phyloP scores from a whole-genome alignment of 2,329 filamentous ascomycete species.

The Calonectria crousiana region DNA sequence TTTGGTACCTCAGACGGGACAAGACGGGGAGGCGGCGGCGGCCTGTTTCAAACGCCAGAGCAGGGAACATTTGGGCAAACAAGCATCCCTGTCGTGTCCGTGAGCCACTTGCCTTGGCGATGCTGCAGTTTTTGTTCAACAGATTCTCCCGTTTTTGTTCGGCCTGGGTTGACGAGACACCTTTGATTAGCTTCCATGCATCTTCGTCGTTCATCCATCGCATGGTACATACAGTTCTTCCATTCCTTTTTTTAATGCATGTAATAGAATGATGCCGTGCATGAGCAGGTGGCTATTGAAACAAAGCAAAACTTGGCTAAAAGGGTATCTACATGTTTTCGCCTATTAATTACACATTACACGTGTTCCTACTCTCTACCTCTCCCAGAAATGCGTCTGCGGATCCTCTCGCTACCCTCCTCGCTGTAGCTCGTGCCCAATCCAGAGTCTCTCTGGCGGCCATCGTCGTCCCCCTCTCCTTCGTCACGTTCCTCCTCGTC shows the following conservation, averaged over 20 bases:
- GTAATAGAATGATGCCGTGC: neutral
- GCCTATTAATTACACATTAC: constrained; percentile 2
- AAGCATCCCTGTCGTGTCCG: neutral
- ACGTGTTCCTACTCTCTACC: constrained; percentile 24
- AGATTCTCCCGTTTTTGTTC: neutral
- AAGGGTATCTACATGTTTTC: constrained; percentile 8
- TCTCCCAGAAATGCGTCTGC: constrained; percentile 47
- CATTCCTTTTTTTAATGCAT: neutral
- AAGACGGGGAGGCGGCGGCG: neutral
- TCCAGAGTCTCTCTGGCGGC: constrained; percentile 57
- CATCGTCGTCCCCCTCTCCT: constrained; percentile 44
- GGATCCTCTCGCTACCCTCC: constrained; percentile 47
- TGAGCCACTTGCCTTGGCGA: neutral
- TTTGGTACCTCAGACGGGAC: neutral
- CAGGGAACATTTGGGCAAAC: neutral
- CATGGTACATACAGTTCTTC: neutral
- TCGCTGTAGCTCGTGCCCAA: constrained; percentile 67
- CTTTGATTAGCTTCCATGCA: neutral
- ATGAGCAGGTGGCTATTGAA: neutral
- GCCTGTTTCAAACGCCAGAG: neutral
- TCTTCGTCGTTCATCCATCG: neutral
- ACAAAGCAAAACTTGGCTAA: neutral
- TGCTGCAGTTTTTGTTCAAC: neutral
- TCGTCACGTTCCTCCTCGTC: constrained; percentile 58
- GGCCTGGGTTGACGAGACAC: neutral